Evolutionary conservation across 139 green algal species (phyloP), one percentile per base, ranked within the genome.

Genomic region (Medakamo hakoo): DNA sequence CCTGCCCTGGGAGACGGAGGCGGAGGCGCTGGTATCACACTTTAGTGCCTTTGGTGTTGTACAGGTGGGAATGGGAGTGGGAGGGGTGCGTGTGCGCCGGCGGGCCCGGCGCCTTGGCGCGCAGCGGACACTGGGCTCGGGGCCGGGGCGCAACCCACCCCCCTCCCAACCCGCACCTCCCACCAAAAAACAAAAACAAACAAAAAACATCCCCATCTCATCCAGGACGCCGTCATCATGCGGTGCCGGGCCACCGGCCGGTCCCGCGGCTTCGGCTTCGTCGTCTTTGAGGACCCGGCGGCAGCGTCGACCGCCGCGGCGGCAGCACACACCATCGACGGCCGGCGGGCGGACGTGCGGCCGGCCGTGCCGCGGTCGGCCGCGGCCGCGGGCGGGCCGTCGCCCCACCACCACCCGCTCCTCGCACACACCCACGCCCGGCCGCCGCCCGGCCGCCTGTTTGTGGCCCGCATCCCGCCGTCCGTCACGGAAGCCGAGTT

Each of bases 381-480:
- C 57, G 57, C 3, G 55, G 49, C 26, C 55, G 25, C 58, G 23
- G 31, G 19, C 61, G 57, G 2, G 59, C 58, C 26, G 40, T 57
- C 24, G 22, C 25, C 58, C 58, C 24, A 23, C 26, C 58, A 23
- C 58, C 4, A 23, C 58, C 58, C 24, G 26, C 67, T 68, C 0
- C 57, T 64, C 0, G 63, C 70, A 30, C 69, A 70, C 3, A 72
- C 55, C 49, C 52, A 66, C 14, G 68, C 66, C 27, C 61, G 30
- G 18, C 66, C 65, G 23, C 49, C 64, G 20, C 89, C 81, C 5
- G 87, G 80, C 0, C 74, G 87, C 31, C 89, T 95, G 71, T 95
- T 95, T 79, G 84, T 95, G 1, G 87, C 86, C 0, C 78, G 87
- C 55, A 90, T 95, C 60, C 87, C 86, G 0, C 71, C 78, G 3